phyloP scores from a whole-genome alignment of 148 eudicot genomes.

The Rhododendron ovatum region DNA sequence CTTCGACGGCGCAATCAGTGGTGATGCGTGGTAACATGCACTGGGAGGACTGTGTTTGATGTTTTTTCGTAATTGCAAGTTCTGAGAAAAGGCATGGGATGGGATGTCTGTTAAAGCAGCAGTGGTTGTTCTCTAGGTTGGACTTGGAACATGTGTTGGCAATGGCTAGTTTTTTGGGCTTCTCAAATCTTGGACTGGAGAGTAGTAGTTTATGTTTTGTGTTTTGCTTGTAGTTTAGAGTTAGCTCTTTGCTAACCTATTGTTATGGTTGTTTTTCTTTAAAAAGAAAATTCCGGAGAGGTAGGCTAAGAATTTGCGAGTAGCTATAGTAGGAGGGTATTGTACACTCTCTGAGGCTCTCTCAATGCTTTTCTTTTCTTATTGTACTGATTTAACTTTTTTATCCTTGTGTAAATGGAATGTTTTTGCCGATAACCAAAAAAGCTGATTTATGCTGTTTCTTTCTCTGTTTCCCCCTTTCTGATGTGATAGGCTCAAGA shows the following conservation, averaged over 20 bases:
- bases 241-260: not conserved
- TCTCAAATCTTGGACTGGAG: not conserved
- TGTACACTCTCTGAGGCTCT: not conserved
- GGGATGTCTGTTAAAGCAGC: not conserved
- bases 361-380: not conserved
- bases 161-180: not conserved
- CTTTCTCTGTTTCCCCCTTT: not conserved
- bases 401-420: not conserved
- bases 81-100: not conserved
- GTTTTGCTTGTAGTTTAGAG: not conserved
- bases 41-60: no score
- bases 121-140: not conserved
- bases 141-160: not conserved
- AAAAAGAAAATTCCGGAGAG: no score
- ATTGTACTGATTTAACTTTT: no score
- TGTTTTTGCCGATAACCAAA: not conserved
- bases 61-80: no score
- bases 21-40: no score
- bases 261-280: not conserved
- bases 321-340: not conserved
- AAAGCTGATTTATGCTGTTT: not conserved
- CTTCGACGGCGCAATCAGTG: no score
- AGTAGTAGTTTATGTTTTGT: not conserved
- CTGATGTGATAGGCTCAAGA: slow-evolving; percentile 69
- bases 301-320: no score